Percentiles rank a stretch among this genome's conserved stretches.
Conservation (phyloP, 1,139 yeast species). For the Saccharomyces pastorianus region DNA sequence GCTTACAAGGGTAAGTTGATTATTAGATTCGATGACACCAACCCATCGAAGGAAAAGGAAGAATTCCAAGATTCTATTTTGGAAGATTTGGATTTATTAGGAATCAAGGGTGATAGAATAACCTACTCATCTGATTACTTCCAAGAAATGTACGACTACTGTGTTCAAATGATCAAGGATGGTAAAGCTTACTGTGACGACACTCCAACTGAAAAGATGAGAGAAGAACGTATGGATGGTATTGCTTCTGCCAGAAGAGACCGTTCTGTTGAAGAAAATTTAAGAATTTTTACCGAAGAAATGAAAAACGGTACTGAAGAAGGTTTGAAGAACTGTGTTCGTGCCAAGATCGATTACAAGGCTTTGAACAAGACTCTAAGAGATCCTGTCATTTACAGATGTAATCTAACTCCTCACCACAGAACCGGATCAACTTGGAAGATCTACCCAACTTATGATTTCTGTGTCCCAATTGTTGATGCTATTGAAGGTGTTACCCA, state of each 20-base stretch:
- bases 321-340: slow-evolving; percentile 80
- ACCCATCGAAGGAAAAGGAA: slow-evolving; percentile 87
- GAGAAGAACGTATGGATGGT: slow-evolving; percentile 97
- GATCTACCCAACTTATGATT: slow-evolving; percentile 94
- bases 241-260: slow-evolving; percentile 85
- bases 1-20: slow-evolving; percentile 89
- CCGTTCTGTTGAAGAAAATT: slow-evolving; percentile 82
- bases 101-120: slow-evolving; percentile 80
- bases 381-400: slow-evolving; percentile 95
- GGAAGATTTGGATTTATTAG: slow-evolving; percentile 80
- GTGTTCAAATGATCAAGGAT: slow-evolving; percentile 77
- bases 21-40: slow-evolving; percentile 93
- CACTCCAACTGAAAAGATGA: slow-evolving; percentile 86
- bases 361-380: slow-evolving; percentile 89
- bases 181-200: slow-evolving; percentile 97
- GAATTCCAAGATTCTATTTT: slow-evolving; percentile 90
- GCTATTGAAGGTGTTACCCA: slow-evolving; percentile 94
- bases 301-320: slow-evolving; percentile 90
- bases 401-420: slow-evolving; percentile 93
- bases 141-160: slow-evolving; percentile 78
- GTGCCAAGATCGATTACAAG: slow-evolving; percentile 90
- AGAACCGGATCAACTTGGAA: slow-evolving; percentile 90
- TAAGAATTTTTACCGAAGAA: slow-evolving; percentile 73
- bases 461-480: slow-evolving; percentile 95
- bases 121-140: slow-evolving; percentile 92